These are phyloP conservation scores for Pilatotrama ljubarskyi DNA, from an alignment of 768 basidiomycete species.

Conservation along the genomic window DNA sequence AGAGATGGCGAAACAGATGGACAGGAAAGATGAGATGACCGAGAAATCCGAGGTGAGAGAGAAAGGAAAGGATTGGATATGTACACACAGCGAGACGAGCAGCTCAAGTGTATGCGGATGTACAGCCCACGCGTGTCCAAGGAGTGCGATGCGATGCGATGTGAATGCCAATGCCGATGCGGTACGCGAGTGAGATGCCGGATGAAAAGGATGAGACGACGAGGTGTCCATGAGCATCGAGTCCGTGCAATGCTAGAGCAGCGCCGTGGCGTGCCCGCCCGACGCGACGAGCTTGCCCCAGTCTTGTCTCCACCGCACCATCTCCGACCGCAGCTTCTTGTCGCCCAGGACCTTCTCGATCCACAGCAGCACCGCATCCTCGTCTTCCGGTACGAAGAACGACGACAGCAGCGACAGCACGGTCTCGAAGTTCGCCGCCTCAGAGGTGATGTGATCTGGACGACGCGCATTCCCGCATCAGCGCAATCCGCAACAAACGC, in stretches of 20 bases:
- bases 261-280: constrained; percentile 60
- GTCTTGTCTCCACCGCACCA: constrained; percentile 75
- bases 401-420: constrained; percentile 89
- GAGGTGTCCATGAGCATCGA: constrained; percentile 10
- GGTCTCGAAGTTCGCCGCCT: constrained; percentile 83
- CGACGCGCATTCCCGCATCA: background rate
- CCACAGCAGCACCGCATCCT: constrained; percentile 82
- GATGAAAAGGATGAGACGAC: background rate
- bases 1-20: background rate
- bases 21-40: background rate
- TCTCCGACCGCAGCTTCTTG: constrained; percentile 67
- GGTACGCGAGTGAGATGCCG: background rate
- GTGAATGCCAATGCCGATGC: background rate
- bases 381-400: constrained; percentile 92
- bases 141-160: constrained; percentile 6
- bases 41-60: constrained; percentile 5
- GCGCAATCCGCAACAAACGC: background rate
- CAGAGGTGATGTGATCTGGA: constrained; percentile 83
- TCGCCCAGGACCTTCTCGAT: constrained; percentile 59
- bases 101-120: constrained; percentile 4
- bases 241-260: constrained; percentile 45
- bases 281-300: constrained; percentile 72
- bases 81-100: constrained; percentile 16
- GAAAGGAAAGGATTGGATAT: constrained; percentile 8
- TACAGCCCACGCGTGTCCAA: constrained; percentile 11